Base-by-base conservation (phyloP, 495 filamentous ascomycete genomes). In the Glonium stellatum region DNA sequence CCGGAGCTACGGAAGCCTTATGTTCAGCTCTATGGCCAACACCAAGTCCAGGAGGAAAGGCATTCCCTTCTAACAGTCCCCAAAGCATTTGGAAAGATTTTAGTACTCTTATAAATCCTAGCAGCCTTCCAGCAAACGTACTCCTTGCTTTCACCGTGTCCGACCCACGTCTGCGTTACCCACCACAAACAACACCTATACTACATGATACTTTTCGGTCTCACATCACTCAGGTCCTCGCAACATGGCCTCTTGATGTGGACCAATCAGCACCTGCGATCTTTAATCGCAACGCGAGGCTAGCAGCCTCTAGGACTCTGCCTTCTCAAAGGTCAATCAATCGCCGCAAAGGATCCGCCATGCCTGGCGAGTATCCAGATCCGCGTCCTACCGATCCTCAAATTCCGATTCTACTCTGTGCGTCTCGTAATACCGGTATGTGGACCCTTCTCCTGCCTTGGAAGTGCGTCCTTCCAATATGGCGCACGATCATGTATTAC, bases 371-470 rank as follows among this genome's bases (percentile, higher is more conserved):
- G 39, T 77, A 78, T 51, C 83, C 90, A 0, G 60, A 73, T n/a
- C 66, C 84, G 6, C 76, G 82, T 8, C 60, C 77, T 0, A 78
- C 77, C n/a, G 95, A 98, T 65, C 90, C 89, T 5, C 73, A 79
- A 5, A 93, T 98, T 39, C 95, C 93, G 1, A 76, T 95, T 31
- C 78, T 96, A 12, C 73, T 91, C 22, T 72, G 88, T 10, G 79
- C 87, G 34, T 85, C 81, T 13, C 78, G 80, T 11, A 69, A 65
- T 23, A 66, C 64, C 49, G 75, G 75, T n/a, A 75, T 77, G 10
- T 97, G 92, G 91, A 95, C 87, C 0, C 65, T 98, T 1, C 78
- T 97, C 34, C 76, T 93, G 2, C 93, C 93, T 0, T 97, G 93
- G 92, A 92, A 90, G 67, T 96, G 90, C 63, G 86, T 97, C 31